phyloP scores from a whole-genome alignment of 495 filamentous ascomycete species.

The Chlorociboria aeruginascens region DNA sequence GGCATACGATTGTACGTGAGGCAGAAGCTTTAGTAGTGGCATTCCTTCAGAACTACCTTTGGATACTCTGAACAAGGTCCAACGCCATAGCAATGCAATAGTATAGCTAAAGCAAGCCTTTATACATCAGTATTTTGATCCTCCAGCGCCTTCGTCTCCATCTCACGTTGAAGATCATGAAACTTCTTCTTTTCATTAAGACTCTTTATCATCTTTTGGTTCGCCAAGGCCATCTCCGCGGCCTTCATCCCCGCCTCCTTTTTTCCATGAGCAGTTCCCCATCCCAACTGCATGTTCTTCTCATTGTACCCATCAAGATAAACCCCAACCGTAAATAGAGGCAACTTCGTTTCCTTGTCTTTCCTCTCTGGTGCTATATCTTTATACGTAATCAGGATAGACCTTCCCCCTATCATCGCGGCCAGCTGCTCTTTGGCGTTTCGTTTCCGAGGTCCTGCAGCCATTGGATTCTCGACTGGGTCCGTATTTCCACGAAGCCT shows the following conservation, averaged over 20 bases:
- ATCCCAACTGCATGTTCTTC: constrained; percentile 48
- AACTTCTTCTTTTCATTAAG: constrained; percentile 37
- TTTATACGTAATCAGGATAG: constrained; percentile 53
- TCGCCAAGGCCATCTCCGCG: constrained; percentile 50
- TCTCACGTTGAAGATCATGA: constrained; percentile 19
- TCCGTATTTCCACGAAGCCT: constrained; percentile 5
- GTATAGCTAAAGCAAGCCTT: not conserved
- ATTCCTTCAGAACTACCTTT: not conserved
- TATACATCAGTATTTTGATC: not conserved
- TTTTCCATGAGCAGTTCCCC: constrained; percentile 57
- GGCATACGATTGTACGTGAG: too few species aligned
- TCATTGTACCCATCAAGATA: constrained; percentile 67
- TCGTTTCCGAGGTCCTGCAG: constrained; percentile 26
- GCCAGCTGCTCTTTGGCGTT: constrained; percentile 43
- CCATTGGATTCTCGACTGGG: not conserved
- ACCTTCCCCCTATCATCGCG: constrained; percentile 38
- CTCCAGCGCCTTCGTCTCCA: constrained; percentile 10
- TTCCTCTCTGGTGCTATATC: constrained; percentile 40
- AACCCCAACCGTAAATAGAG: constrained; percentile 53
- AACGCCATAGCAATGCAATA: not conserved
- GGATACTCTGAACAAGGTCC: constrained; percentile 2
- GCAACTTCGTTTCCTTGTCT: constrained; percentile 44
- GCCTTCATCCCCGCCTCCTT: constrained; percentile 62
- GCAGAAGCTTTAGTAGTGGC: too few species aligned
- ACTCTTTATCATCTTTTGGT: constrained; percentile 43